Evolutionary conservation across 2,329 filamentous ascomycete species (phyloP), one percentile per base, ranked within the genome.

Genomic region (Exophiala sideris): DNA sequence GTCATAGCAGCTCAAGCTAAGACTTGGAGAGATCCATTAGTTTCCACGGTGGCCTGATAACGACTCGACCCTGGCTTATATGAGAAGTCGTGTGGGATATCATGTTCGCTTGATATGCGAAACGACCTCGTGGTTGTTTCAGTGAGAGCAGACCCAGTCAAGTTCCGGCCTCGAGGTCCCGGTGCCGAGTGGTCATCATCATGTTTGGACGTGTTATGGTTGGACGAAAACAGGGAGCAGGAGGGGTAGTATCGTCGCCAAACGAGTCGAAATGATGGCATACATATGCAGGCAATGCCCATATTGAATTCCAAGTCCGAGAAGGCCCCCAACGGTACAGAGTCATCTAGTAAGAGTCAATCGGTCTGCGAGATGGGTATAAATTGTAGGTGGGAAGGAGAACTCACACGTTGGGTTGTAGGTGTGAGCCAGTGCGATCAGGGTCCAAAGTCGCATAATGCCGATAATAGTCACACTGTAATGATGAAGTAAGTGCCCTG

Each of bases 251-350:
- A 44, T 10, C 54, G 55, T 18, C 56, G 54, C 45, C 68, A 50
- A 3, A 68, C 61, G 14, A 58, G 40, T 21, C 66, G 66, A 5
- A 66, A 55, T 10, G 68, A 64, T 0, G 73, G 73, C 61, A 76
- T 69, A 63, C 73, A 74, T 7, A 71, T 69, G 59, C 73, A 76
- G 16, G 75, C 68, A 48, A 76, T 73, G 33, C 71, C 73, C 1
- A 73, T 66, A 54, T 74, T 69, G 52, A 73, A 65, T 57, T 76
- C 73, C 20, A 75, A 65, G 12, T 70, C 70, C 14, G 67, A 70
- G 71, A 71, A 76, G 52, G 69, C 70, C 20, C 68, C 62, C 5
- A 72, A 68, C 3, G 68, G 68, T 16, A 66, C 62, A 61, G 75
- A 72, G 50, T 73, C 71, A 68, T 70, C 72, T 66, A 21, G 29